Conservation (phyloP, 805 yeast genomes). For the Metschnikowia santaceciliae region DNA sequence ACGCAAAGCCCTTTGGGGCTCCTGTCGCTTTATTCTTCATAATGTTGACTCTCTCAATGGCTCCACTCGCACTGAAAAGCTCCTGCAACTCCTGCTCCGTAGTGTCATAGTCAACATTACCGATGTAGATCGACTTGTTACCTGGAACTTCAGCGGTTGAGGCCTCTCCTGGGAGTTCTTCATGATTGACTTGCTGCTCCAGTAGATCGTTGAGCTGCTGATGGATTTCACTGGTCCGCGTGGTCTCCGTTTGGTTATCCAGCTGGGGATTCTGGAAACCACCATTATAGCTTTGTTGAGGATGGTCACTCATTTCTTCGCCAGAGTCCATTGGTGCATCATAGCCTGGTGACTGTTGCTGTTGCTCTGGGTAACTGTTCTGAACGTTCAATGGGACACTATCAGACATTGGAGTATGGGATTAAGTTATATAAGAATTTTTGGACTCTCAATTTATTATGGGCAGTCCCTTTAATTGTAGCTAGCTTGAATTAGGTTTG, state of each 20-base stretch:
- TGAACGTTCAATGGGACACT: slow-evolving; percentile 19
- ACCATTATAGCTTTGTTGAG: background rate
- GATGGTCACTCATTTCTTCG: background rate
- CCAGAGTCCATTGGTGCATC: slow-evolving; percentile 2
- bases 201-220: slow-evolving; percentile 19
- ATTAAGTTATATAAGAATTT: no score
- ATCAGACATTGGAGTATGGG: slow-evolving; percentile 26
- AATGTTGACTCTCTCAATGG: slow-evolving; percentile 76
- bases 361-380: slow-evolving; percentile 2
- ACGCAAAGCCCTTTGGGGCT: slow-evolving; percentile 83
- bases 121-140: slow-evolving; percentile 72
- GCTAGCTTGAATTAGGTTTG: background rate
- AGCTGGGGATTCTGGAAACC: background rate
- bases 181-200: background rate
- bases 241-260: slow-evolving; percentile 43
- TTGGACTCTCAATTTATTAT: no score
- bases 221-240: slow-evolving; percentile 57
- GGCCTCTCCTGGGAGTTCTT: background rate
- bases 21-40: slow-evolving; percentile 70
- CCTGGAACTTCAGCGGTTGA: slow-evolving; percentile 33
- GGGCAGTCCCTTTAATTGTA: background rate
- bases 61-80: slow-evolving; percentile 66
- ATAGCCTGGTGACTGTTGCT: slow-evolving; percentile 1
- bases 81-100: slow-evolving; percentile 77
- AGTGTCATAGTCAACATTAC: slow-evolving; percentile 77